A percentile compares a stretch with the other conserved stretches of the same genome.
These are phyloP conservation scores for Xerophyta viscosa DNA, from an alignment of 106 monocot species.

Conservation along the genomic window DNA sequence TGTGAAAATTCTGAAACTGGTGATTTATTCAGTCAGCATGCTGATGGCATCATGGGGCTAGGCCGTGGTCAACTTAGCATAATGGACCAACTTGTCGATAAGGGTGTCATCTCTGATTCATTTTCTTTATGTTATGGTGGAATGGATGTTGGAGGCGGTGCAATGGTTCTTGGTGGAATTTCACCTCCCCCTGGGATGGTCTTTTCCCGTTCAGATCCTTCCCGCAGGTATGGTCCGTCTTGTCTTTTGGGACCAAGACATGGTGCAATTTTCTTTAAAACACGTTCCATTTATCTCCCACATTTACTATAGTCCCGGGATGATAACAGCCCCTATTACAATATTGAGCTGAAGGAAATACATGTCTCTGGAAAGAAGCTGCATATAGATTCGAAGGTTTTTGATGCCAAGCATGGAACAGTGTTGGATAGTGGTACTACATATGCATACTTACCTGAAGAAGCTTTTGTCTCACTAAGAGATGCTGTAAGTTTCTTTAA, in stretches of 20 bases:
- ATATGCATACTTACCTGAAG: conserved; percentile 82
- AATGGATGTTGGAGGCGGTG: conserved; percentile 92
- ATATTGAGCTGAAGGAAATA: conserved; percentile 89
- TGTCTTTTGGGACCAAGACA: conserved; percentile 11
- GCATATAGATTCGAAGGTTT: conserved; percentile 49
- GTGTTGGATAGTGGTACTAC: conserved; percentile 99
- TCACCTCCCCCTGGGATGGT: conserved; percentile 64
- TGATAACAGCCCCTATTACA: conserved; percentile 96
- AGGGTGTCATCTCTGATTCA: conserved; percentile 71
- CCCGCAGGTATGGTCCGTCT: conserved; percentile 57
- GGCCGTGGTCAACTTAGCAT: conserved; percentile 88
- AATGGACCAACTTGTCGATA: conserved; percentile 92
- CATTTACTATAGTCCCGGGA: conserved; percentile 70
- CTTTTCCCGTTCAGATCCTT: conserved; percentile 64
- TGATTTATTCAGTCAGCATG: conserved; percentile 81
- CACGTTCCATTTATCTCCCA: conserved; percentile 32
- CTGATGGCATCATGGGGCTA: conserved; percentile 96
- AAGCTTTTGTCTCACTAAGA: conserved; percentile 66
- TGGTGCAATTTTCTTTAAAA: conserved; percentile 16
- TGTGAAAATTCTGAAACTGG: conserved; percentile 95
- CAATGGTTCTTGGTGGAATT: conserved; percentile 89
- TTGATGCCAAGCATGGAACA: conserved; percentile 74
- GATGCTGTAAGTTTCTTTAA: conserved; percentile 58
- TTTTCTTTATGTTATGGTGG: conserved; percentile 98
- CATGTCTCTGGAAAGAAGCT: conserved; percentile 62